phyloP scores from a whole-genome alignment of 345 rosid genomes.

The Corchorus olitorius region DNA sequence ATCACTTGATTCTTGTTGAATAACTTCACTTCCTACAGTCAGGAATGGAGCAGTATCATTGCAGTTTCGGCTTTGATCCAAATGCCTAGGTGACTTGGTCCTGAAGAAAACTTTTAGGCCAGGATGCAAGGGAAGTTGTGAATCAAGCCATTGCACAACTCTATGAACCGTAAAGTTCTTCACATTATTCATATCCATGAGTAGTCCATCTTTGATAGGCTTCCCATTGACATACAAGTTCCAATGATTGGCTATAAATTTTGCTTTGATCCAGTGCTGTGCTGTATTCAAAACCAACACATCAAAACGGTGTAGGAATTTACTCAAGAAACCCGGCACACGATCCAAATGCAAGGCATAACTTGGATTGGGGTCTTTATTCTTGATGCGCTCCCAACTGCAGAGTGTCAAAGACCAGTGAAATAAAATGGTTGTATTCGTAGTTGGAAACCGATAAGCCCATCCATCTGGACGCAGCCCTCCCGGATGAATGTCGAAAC shows the following conservation, averaged over 20 bases:
- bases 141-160: slow-evolving; percentile 64
- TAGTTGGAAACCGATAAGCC: slow-evolving; percentile 71
- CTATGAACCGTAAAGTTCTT: slow-evolving; percentile 73
- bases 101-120: slow-evolving; percentile 63
- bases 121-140: slow-evolving; percentile 55
- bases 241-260: slow-evolving; percentile 61
- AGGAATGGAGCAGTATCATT: slow-evolving; percentile 60
- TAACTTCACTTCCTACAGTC: slow-evolving; percentile 63
- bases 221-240: slow-evolving; percentile 60
- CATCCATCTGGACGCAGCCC: slow-evolving; percentile 68
- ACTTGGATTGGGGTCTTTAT: slow-evolving; percentile 44
- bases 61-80: slow-evolving; percentile 74
- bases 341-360: slow-evolving; percentile 82
- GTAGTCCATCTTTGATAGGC: slow-evolving; percentile 50
- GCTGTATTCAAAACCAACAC: slow-evolving; percentile 76
- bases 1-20: slow-evolving; percentile 65
- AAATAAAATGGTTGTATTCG: slow-evolving; percentile 68
- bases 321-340: slow-evolving; percentile 66
- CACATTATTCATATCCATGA: slow-evolving; percentile 54
- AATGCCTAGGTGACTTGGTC: slow-evolving; percentile 78
- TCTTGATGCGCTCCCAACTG: slow-evolving; percentile 53
- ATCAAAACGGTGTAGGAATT: slow-evolving; percentile 50
- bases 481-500: slow-evolving; percentile 45
- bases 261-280: slow-evolving; percentile 81
- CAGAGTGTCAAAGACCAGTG: slow-evolving; percentile 78